Evolutionary conservation across 1,284 basidiomycete species (phyloP).

Genomic region (Sporisorium graminicola): DNA sequence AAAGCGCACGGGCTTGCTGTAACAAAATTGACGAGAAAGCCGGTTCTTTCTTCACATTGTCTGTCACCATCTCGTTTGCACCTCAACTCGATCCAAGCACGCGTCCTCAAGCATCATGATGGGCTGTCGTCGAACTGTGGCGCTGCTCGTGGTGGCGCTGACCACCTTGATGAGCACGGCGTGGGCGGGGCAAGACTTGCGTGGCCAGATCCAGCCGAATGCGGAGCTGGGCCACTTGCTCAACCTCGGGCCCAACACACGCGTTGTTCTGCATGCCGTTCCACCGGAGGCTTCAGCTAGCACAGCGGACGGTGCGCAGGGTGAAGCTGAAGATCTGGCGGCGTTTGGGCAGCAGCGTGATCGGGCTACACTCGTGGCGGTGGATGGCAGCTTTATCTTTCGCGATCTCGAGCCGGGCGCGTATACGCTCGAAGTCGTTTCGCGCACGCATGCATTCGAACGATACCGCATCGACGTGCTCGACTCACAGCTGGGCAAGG

Average conservation of each 20-base stretch:
- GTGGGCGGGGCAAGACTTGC: conserved; percentile 37
- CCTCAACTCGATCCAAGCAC: background rate
- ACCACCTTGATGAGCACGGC: conserved; percentile 13
- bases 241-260: conserved; percentile 44
- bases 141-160: conserved; percentile 20
- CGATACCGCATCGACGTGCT: conserved; percentile 52
- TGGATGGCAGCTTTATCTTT: conserved; percentile 55
- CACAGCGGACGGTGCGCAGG: background rate
- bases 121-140: background rate
- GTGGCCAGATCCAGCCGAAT: conserved; percentile 52
- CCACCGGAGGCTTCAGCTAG: conserved; percentile 9
- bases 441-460: conserved; percentile 41
- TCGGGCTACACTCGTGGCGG: conserved; percentile 36
- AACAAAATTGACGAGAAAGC: too few species aligned
- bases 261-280: conserved; percentile 37
- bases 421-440: conserved; percentile 45
- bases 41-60: conserved; percentile 1
- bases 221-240: conserved; percentile 41
- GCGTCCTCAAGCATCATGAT: conserved; percentile 3
- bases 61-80: background rate
- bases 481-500: conserved; percentile 17
- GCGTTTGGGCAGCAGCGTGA: conserved; percentile 34
- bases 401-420: conserved; percentile 45
- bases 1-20: background rate
- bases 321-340: conserved; percentile 11